Evolutionary conservation across 805 yeast genomes (phyloP), one percentile per base, ranked within the genome.

Genomic region (Brettanomyces nanus): DNA sequence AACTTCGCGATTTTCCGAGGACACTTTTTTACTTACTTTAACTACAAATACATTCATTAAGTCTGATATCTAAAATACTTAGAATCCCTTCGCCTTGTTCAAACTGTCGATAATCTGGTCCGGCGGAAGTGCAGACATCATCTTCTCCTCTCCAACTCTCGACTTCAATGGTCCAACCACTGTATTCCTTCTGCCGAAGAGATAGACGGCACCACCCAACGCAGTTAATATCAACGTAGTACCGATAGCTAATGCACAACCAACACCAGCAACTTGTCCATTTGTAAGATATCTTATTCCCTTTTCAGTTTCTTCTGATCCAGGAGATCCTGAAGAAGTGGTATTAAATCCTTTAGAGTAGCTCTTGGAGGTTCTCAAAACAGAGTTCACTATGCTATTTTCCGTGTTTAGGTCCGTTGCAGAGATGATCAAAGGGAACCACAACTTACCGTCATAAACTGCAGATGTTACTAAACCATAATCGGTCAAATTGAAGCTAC

Each of bases 191-290:
- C 63, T 49, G 59, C 62, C 38, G 57, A 56, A 34, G 59, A 56
- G 30, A 53, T 48, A 33, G 51, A 46, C 5, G 56, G 65, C 20
- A 63, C 56, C 39, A 69, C 82, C 38, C 61, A 48, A 15, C 55
- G 56, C 33, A 6, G 68, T 57, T 20, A 73, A 40, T 7, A 70
- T 38, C 23, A 62, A 45, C 45, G 68, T 60, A 13, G 76, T 60
- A 1, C 69, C 85, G 23, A 83, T 47, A 0, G 90, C 76, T 38
- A 79, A 62, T 0, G 87, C 92, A 30, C 80, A 65, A 0, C 83
- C 75, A 31, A 82, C 71, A 21, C 84, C 69, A 3, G 80, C 86
- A 21, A 82, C 78, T 48, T 70, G 79, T 0, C 92, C 89, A 17
- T 73, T 54, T 10, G 66, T 58, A 57, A 69, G 61, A 39, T 52